A percentile compares a stretch with the other conserved stretches of the same genome.
These are phyloP conservation scores for Aspergillus bridgeri DNA, from an alignment of 495 filamentous ascomycete genomes.

Conservation along the genomic window DNA sequence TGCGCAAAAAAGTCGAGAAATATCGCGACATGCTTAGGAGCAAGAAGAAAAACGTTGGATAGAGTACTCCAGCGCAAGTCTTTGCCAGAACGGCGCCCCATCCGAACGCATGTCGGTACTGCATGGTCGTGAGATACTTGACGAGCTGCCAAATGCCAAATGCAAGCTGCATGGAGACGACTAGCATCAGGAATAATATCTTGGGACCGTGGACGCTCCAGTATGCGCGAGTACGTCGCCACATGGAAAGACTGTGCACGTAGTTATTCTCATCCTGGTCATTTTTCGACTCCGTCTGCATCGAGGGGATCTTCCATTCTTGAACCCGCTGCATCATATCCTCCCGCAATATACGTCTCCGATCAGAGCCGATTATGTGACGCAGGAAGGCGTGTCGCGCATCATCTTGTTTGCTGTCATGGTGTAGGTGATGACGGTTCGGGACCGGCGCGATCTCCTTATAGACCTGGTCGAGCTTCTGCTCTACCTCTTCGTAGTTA, in stretches of 20 bases:
- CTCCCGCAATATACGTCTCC: constrained; percentile 1
- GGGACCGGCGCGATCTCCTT: constrained; percentile 2
- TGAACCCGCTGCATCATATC: neutral
- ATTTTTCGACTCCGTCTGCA: neutral
- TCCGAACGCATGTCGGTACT: constrained; percentile 5
- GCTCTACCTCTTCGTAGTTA: constrained; percentile 6
- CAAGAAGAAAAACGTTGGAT: constrained; percentile 1
- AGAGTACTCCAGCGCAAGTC: neutral
- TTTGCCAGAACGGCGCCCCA: constrained; percentile 4
- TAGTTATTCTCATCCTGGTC: constrained; percentile 6
- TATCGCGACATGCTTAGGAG: neutral
- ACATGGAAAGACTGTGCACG: constrained; percentile 4
- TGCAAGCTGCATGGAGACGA: constrained; percentile 4
- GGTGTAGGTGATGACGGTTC: constrained; percentile 4
- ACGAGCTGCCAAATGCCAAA: constrained; percentile 9
- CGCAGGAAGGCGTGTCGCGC: constrained; percentile 2
- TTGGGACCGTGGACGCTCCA: constrained; percentile 6
- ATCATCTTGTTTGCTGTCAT: constrained; percentile 3
- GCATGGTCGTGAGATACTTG: constrained; percentile 2
- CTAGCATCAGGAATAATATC: constrained; percentile 1
- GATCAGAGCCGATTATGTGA: constrained; percentile 1
- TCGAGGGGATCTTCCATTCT: constrained; percentile 2
- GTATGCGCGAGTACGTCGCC: constrained; percentile 1
- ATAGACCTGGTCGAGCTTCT: constrained; percentile 2
- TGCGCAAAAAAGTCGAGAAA: constrained; percentile 3